Conservation (phyloP, 2,329 filamentous ascomycete species). For the Plenodomus tracheiphilus region DNA sequence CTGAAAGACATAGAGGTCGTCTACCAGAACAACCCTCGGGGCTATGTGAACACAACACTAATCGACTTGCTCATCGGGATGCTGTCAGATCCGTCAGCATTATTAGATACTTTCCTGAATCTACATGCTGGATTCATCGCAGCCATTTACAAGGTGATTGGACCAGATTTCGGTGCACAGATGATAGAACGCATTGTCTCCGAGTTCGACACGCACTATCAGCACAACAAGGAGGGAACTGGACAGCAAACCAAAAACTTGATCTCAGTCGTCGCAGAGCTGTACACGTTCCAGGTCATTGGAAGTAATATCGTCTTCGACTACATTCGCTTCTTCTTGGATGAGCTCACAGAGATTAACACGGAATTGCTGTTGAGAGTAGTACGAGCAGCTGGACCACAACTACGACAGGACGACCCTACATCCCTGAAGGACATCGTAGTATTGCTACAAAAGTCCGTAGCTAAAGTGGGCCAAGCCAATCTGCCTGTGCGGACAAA, state of each 20-base stretch:
- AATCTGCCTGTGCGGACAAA: constrained; percentile 85
- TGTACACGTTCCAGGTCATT: constrained; percentile 91
- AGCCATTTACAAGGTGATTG: constrained; percentile 83
- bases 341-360: constrained; percentile 77
- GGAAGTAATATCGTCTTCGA: constrained; percentile 85
- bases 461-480: constrained; percentile 67
- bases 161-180: constrained; percentile 87
- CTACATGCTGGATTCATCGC: constrained; percentile 88
- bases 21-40: constrained; percentile 82
- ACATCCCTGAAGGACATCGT: constrained; percentile 88
- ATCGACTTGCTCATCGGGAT: constrained; percentile 78
- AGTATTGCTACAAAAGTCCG: constrained; percentile 71
- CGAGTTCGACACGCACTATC: constrained; percentile 70
- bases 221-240: constrained; percentile 41
- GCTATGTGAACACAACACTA: constrained; percentile 80
- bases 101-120: constrained; percentile 88
- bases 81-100: constrained; percentile 73
- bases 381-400: constrained; percentile 76
- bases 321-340: constrained; percentile 78
- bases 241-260: constrained; percentile 72
- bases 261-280: constrained; percentile 77
- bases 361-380: constrained; percentile 86
- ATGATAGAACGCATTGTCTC: constrained; percentile 78
- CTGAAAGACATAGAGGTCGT: constrained; percentile 79
- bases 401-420: constrained; percentile 86